A percentile compares a stretch with the other conserved stretches of the same genome.
Evolutionary conservation across 106 monocot genomes (phyloP).

Genomic region (Allium fistulosum): DNA sequence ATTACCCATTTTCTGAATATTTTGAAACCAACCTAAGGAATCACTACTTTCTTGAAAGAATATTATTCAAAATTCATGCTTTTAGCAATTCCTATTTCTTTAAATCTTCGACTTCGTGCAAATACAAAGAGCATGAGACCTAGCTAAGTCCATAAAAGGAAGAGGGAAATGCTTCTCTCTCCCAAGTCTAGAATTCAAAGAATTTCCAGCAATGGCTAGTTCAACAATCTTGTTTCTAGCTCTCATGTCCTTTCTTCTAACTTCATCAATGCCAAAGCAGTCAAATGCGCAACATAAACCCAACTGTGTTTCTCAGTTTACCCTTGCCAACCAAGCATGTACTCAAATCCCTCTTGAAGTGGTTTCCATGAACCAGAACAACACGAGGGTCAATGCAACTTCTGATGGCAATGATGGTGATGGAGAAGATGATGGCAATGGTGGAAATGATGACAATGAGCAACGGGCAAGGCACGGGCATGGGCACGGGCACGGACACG

Average conservation of each 20-base stretch:
- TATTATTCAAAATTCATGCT: slow-evolving; percentile 1
- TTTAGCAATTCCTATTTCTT: not conserved
- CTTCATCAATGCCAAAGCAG: not conserved
- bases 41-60: not conserved
- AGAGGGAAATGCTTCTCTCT: not conserved
- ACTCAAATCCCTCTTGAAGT: slow-evolving; percentile 3
- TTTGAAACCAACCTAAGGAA: not conserved
- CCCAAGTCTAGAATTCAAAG: not conserved
- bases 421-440: not conserved
- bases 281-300: slow-evolving; percentile 5
- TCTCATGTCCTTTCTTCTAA: not conserved
- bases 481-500: not conserved
- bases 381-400: not conserved
- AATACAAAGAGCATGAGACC: slow-evolving; percentile 5
- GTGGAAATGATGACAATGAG: not conserved
- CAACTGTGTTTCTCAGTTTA: slow-evolving; percentile 30
- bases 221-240: not conserved
- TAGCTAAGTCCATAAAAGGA: slow-evolving; percentile 1
- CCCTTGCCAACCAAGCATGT: slow-evolving; percentile 38
- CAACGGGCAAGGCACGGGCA: not conserved
- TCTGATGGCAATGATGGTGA: not conserved
- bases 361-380: not conserved
- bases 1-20: not conserved
- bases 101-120: not conserved
- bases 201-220: not conserved